Evolutionary conservation across 148 eudicot genomes (phyloP).

Genomic region (Chenopodium suecicum): DNA sequence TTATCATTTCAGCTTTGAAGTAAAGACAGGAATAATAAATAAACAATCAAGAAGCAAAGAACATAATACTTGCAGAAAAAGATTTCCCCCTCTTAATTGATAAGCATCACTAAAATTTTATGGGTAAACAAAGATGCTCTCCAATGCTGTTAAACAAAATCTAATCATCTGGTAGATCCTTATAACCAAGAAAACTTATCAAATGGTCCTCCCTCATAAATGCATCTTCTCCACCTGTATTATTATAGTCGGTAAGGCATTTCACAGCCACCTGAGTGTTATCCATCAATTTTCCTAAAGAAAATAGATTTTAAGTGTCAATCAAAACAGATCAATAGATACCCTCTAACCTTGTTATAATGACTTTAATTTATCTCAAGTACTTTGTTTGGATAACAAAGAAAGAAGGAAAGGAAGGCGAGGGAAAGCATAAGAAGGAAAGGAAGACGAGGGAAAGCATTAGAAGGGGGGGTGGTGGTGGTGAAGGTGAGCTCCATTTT

Average conservation of each 20-base stretch:
- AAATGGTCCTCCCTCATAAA: slow-evolving; percentile 77
- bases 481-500: no score
- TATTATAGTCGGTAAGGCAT: no score
- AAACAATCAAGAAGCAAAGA: background rate
- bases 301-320: no score
- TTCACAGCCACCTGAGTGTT: slow-evolving; percentile 73
- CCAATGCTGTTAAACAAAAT: slow-evolving; percentile 70
- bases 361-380: no score
- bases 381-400: no score
- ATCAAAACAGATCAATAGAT: no score
- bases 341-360: no score
- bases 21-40: background rate
- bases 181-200: slow-evolving; percentile 86
- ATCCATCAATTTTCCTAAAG: slow-evolving; percentile 52
- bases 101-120: slow-evolving; percentile 87
- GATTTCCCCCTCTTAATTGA: slow-evolving; percentile 68
- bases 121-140: slow-evolving; percentile 89
- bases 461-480: no score
- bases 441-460: no score
- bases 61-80: background rate
- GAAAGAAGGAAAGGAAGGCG: no score
- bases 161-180: slow-evolving; percentile 88
- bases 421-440: no score
- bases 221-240: slow-evolving; percentile 91
- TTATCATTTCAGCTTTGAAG: background rate